Conservation (phyloP, 225 moss, liverwort and hornwort species). For the Sphagnum tenellum region DNA sequence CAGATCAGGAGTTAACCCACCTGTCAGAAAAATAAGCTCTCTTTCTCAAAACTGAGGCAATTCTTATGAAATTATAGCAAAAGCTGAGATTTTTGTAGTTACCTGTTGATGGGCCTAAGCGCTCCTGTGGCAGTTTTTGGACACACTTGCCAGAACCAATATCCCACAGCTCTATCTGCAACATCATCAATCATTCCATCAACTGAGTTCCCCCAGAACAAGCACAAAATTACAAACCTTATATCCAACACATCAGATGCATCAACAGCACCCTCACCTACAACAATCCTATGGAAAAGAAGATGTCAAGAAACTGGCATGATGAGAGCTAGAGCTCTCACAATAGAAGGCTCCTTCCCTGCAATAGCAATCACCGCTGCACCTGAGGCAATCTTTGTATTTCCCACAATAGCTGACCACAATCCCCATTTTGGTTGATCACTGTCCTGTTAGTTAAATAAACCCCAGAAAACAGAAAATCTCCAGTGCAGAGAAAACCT, state of each 20-base stretch:
- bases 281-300: no score
- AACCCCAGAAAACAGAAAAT: no score
- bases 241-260: no score
- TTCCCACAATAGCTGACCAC: constrained; percentile 3
- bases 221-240: no score
- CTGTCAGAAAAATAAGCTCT: not conserved
- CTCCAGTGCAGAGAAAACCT: no score
- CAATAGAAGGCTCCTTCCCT: constrained; percentile 73
- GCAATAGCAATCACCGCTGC: constrained; percentile 53
- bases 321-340: constrained; percentile 6
- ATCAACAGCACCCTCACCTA: no score
- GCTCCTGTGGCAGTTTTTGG: constrained; percentile 46
- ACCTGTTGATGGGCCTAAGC: constrained; percentile 28
- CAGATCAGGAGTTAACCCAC: constrained; percentile 6
- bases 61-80: no score
- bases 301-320: no score
- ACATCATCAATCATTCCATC: not conserved
- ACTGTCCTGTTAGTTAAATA: no score
- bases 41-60: no score
- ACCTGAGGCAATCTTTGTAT: constrained; percentile 6
- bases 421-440: no score
- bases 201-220: not conserved
- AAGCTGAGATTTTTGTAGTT: no score
- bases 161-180: constrained; percentile 93
- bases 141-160: constrained; percentile 53